These are phyloP conservation scores for Tarenaya hassleriana DNA, from an alignment of 345 rosid genomes.

Conservation along the genomic window DNA sequence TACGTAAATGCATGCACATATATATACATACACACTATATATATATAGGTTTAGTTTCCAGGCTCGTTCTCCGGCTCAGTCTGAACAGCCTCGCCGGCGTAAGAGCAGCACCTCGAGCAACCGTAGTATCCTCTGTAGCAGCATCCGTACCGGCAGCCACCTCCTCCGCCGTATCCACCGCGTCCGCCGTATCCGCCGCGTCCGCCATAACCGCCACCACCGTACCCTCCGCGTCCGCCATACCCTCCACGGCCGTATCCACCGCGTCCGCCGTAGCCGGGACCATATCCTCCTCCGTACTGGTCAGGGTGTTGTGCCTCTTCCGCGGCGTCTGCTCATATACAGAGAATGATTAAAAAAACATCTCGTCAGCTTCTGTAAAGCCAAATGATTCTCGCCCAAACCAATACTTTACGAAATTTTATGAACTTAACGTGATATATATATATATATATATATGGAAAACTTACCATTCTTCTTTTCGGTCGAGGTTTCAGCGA, in stretches of 20 bases:
- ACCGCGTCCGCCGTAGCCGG: conserved; percentile 5
- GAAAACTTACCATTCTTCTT: conserved; percentile 6
- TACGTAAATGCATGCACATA: too few species aligned
- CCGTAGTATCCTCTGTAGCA: conserved; percentile 7
- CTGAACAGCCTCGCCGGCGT: conserved; percentile 14
- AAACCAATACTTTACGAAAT: too few species aligned
- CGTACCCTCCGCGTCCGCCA: neutral
- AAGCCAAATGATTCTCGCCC: too few species aligned
- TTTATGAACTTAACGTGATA: too few species aligned
- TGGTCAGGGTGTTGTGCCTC: too few species aligned
- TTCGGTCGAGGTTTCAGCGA: conserved; percentile 6
- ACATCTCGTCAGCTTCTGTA: too few species aligned
- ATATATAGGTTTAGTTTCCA: too few species aligned
- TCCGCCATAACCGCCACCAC: neutral
- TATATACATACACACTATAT: too few species aligned
- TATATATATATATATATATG: too few species aligned
- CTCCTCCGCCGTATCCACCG: neutral
- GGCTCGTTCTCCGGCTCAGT: neutral
- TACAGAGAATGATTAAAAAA: too few species aligned
- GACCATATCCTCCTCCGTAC: conserved; percentile 2
- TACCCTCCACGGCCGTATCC: conserved; percentile 6
- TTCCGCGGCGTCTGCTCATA: too few species aligned
- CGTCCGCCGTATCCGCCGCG: neutral
- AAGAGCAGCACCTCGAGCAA: conserved; percentile 19
- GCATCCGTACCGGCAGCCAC: conserved; percentile 9